These are phyloP conservation scores for Trifolium fragiferum DNA, from an alignment of 306 rosid species.

Conservation along the genomic window DNA sequence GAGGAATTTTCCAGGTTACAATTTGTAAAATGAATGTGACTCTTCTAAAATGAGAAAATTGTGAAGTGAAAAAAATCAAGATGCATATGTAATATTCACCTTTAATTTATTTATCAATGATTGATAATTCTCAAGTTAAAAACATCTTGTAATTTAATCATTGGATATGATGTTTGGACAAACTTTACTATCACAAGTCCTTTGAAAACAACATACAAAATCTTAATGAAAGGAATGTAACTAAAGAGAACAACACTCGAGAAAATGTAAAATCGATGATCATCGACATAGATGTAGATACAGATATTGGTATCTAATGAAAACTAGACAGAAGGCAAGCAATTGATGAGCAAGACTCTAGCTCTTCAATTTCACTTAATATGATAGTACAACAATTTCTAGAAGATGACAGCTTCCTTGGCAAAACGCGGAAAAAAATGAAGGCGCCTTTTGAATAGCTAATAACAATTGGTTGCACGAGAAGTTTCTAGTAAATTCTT, in stretches of 20 bases:
- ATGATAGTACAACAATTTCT: constrained; percentile 56
- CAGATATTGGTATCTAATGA: constrained; percentile 56
- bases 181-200: not conserved
- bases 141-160: not conserved
- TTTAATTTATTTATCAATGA: too few relatives aligned
- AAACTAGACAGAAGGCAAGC: constrained; percentile 59
- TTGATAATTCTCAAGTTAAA: not conserved
- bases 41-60: too few relatives aligned
- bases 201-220: constrained; percentile 12
- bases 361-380: constrained; percentile 69
- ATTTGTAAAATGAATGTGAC: too few relatives aligned
- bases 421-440: constrained; percentile 15
- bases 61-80: too few relatives aligned
- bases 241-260: constrained; percentile 42
- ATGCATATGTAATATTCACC: too few relatives aligned
- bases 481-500: constrained; percentile 58
- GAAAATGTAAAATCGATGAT: constrained; percentile 48
- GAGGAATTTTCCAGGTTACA: not conserved
- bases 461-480: constrained; percentile 59
- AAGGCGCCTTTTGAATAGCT: constrained; percentile 46
- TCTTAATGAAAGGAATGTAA: constrained; percentile 36
- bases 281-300: constrained; percentile 55
- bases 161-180: constrained; percentile 10
- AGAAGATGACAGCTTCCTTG: constrained; percentile 56
- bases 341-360: constrained; percentile 46